Evolutionary conservation across 2,329 filamentous ascomycete genomes (phyloP).

Genomic region (Metarhizium sp.): DNA sequence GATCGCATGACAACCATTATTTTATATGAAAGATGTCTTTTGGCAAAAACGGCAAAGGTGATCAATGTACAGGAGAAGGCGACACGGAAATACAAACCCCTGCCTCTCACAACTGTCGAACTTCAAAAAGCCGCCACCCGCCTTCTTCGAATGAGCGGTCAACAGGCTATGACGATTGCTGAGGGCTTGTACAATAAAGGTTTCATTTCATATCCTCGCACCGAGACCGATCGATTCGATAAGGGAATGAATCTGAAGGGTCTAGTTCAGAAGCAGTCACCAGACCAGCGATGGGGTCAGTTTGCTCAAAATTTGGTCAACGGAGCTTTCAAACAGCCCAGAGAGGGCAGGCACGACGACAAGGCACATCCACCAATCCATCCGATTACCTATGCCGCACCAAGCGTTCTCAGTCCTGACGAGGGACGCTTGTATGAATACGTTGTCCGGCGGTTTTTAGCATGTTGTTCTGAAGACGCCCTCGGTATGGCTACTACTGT

Average conservation of each 20-base stretch:
- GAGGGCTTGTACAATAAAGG: conserved; percentile 87
- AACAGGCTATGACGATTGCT: conserved; percentile 80
- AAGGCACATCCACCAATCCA: conserved; percentile 97
- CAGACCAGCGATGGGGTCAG: conserved; percentile 65
- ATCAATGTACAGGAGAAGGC: conserved; percentile 83
- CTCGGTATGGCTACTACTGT: conserved; percentile 78
- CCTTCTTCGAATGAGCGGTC: conserved; percentile 83
- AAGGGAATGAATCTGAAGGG: conserved; percentile 73
- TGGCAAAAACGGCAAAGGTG: conserved; percentile 67
- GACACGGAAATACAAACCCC: conserved; percentile 85
- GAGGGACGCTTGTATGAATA: conserved; percentile 86
- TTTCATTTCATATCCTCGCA: conserved; percentile 95
- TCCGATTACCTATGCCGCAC: conserved; percentile 74
- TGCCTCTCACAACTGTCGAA: conserved; percentile 92
- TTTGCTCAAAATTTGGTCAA: conserved; percentile 69
- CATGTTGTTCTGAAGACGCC: conserved; percentile 92
- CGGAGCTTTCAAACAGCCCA: conserved; percentile 71
- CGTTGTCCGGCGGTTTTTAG: conserved; percentile 81
- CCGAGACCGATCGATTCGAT: conserved; percentile 94
- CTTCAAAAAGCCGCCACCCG: conserved; percentile 90
- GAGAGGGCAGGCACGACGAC: conserved; percentile 81
- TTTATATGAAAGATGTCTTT: conserved; percentile 76
- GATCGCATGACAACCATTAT: conserved; percentile 74
- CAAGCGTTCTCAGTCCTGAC: conserved; percentile 51
- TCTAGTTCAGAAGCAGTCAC: conserved; percentile 75